Base-by-base conservation (phyloP, 331 rosid species). In the Phaseolus coccineus region DNA sequence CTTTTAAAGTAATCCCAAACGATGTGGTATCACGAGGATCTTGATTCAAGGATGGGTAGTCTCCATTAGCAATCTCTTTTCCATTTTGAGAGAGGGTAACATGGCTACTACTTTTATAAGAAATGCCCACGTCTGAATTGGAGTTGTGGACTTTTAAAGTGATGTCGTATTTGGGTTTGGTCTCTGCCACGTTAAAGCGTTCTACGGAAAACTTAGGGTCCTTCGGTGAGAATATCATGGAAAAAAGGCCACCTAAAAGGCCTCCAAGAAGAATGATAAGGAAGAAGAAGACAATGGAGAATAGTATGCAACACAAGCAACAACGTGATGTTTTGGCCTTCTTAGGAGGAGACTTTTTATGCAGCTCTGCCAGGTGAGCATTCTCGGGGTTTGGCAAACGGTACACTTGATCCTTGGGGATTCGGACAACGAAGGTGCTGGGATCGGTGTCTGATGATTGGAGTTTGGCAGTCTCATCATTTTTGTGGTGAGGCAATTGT, bases 71-170 rank as follows among this genome's bases (percentile, higher is more conserved):
- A n/a, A 91, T 73, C 37, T 81, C 19, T 42, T 9, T 28, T 46
- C 68, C 35, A 73, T 47, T 76, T 2, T 75, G 85, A 6, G 73
- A 77, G 22, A 93, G 90, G 35, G 73, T 80, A 28, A 82, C 83
- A 0, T 0, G 42, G 3, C 92, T 90, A 33, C 88, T 88, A 47
- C 80, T 81, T 57, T 82, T 80, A 57, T 84, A 91, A 15, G 35
- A 44, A n/a, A 89, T 72, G 22, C 72, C 86, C 40, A 77, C 63
- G 0, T 13, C 70, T 1, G 71, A 25, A 46, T 91, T 91, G 3
- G 85, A 46, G 57, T 89, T 93, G 1, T 52, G 8, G 25, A 64
- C 81, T 48, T 74, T 28, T 4, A 93, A 30, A 5, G 37, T 53
- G 3, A 93, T 6, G 5, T 42, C 31, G 57, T 87, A 91, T 61